Conservation (phyloP, 306 rosid genomes). For the Mucuna pruriens region DNA sequence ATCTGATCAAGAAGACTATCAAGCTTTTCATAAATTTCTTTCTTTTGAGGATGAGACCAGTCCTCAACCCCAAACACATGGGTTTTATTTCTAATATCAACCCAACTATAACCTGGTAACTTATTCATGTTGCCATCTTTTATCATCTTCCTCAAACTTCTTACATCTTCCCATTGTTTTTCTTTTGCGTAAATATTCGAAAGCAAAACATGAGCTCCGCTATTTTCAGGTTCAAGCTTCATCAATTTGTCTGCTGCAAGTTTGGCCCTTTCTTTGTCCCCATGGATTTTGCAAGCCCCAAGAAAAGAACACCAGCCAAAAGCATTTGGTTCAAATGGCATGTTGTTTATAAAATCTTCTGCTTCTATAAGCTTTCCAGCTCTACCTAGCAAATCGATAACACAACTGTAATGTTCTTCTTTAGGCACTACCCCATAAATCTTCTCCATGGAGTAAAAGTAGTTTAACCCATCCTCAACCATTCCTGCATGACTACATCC, state of each 20-base stretch:
- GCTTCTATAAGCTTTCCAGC: slow-evolving; percentile 61
- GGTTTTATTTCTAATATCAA: slow-evolving; percentile 58
- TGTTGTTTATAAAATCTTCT: slow-evolving; percentile 53
- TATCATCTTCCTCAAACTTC: slow-evolving; percentile 57
- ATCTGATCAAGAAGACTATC: slow-evolving; percentile 52
- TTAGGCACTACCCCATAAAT: slow-evolving; percentile 56
- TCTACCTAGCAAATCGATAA: slow-evolving; percentile 59
- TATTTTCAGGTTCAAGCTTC: slow-evolving; percentile 63
- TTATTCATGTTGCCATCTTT: slow-evolving; percentile 52
- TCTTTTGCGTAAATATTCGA: slow-evolving; percentile 60
- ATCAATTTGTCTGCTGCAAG: slow-evolving; percentile 56
- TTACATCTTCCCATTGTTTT: slow-evolving; percentile 59
- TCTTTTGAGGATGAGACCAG: slow-evolving; percentile 57
- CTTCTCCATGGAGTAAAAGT: slow-evolving; percentile 57
- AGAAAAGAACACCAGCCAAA: slow-evolving; percentile 70
- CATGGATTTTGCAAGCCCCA: slow-evolving; percentile 56
- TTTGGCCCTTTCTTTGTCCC: slow-evolving; percentile 60
- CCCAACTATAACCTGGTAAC: slow-evolving; percentile 67
- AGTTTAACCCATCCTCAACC: slow-evolving; percentile 55
- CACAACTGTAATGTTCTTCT: slow-evolving; percentile 60
- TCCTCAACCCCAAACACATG: slow-evolving; percentile 61
- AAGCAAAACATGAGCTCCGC: slow-evolving; percentile 57
- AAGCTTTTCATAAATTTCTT: slow-evolving; percentile 53
- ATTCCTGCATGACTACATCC: slow-evolving; percentile 67
- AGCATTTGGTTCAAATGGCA: slow-evolving; percentile 66